Evolutionary conservation across 1,139 yeast genomes (phyloP).

Genomic region (Scheffersomyces cryptocercus): DNA sequence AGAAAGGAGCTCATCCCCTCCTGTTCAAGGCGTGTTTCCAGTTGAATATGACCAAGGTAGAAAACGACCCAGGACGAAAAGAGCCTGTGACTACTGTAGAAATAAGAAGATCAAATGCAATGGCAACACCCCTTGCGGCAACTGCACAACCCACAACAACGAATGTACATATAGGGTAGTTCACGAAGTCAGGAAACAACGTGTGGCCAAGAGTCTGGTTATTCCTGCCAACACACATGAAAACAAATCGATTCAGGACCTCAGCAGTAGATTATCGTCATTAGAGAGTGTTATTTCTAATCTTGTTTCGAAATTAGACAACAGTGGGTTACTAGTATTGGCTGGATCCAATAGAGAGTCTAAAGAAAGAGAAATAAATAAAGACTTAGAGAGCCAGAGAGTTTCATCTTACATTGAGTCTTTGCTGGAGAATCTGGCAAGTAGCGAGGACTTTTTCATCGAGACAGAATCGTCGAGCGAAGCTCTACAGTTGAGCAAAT

Average conservation of each 20-base stretch:
- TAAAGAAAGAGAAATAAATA: no score
- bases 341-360: no score
- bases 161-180: conserved; percentile 16
- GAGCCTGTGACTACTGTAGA: conserved; percentile 27
- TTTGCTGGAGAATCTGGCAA: no score
- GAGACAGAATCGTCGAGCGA: no score
- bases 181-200: conserved; percentile 15
- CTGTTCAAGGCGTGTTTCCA: no score
- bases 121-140: conserved; percentile 22
- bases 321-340: not conserved
- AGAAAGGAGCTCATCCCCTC: no score
- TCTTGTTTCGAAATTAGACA: conserved; percentile 6
- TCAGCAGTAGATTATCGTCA: conserved; percentile 12
- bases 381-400: no score
- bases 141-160: conserved; percentile 14
- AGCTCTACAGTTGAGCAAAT: no score
- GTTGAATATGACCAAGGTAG: no score
- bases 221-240: conserved; percentile 1
- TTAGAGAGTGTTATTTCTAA: conserved; percentile 12
- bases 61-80: conserved; percentile 15
- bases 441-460: no score
- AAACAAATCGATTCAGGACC: not conserved
- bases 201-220: conserved; percentile 7
- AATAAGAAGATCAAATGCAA: conserved; percentile 26
- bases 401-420: no score